Evolutionary conservation across 192 early-diverging fungal species (phyloP).

Genomic region (Podila verticillata): DNA sequence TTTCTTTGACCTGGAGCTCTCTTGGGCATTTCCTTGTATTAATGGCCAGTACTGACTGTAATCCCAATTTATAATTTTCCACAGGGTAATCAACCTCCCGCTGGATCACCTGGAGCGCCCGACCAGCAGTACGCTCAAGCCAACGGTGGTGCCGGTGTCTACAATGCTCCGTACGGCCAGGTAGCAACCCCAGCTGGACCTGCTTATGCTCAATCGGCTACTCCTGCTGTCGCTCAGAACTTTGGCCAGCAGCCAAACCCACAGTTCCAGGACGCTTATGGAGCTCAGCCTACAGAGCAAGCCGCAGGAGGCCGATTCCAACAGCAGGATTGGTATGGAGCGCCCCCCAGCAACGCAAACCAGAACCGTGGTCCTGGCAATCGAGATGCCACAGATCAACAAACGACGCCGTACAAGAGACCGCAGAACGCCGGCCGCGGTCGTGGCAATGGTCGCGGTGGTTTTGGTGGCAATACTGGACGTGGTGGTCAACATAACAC

Average conservation of each 20-base stretch:
- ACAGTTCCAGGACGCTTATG: slow-evolving; percentile 29
- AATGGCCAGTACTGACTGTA: not conserved
- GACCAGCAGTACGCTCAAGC: slow-evolving; percentile 3
- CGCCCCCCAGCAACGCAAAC: not conserved
- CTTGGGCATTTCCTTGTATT: too few relatives aligned
- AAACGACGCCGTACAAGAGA: slow-evolving; percentile 35
- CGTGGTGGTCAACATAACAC: slow-evolving; percentile 30
- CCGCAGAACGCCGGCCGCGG: slow-evolving; percentile 24
- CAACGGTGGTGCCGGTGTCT: not conserved
- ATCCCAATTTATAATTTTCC: not conserved
- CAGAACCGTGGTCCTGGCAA: slow-evolving; percentile 18
- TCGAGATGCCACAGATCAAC: slow-evolving; percentile 13
- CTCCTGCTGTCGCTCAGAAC: slow-evolving; percentile 5
- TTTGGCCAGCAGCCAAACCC: slow-evolving; percentile 19
- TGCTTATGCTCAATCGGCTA: slow-evolving; percentile 13
- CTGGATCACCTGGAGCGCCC: slow-evolving; percentile 13
- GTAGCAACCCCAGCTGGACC: slow-evolving; percentile 12
- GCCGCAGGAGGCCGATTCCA: slow-evolving; percentile 12
- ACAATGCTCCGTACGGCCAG: slow-evolving; percentile 6
- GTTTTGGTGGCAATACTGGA: slow-evolving; percentile 13
- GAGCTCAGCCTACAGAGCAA: slow-evolving; percentile 10
- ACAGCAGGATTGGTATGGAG: slow-evolving; percentile 43
- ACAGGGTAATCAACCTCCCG: slow-evolving; percentile 28
- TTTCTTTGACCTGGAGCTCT: not conserved
- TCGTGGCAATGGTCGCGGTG: slow-evolving; percentile 31